These are phyloP conservation scores for Ramaria sp. DNA, from an alignment of 768 basidiomycete genomes.

Conservation along the genomic window DNA sequence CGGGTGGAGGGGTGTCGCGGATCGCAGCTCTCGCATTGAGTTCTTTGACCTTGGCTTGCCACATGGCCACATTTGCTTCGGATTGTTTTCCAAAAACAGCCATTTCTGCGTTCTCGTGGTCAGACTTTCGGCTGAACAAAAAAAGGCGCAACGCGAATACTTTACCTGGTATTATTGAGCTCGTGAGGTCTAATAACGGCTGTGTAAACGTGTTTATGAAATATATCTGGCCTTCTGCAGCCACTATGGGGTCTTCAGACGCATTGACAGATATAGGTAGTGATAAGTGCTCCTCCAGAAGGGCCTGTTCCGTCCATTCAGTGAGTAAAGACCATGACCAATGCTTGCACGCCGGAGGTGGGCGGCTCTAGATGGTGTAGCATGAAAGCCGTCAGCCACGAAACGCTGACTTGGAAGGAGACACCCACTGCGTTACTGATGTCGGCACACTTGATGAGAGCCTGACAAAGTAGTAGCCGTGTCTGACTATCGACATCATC, in stretches of 20 bases:
- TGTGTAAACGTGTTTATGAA: slow-evolving; percentile 78
- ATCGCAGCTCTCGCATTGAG: slow-evolving; percentile 13
- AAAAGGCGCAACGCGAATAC: slow-evolving; percentile 6
- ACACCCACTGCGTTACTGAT: slow-evolving; percentile 91
- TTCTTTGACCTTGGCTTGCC: slow-evolving; percentile 44
- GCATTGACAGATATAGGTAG: slow-evolving; percentile 53
- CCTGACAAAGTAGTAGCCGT: slow-evolving; percentile 73
- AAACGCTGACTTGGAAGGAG: too few species aligned
- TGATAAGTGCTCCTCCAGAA: slow-evolving; percentile 70
- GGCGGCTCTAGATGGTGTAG: slow-evolving; percentile 55
- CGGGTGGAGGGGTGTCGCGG: neutral
- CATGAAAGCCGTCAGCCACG: neutral
- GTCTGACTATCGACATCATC: slow-evolving; percentile 32
- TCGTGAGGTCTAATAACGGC: slow-evolving; percentile 72
- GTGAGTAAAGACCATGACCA: slow-evolving; percentile 85
- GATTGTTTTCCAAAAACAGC: slow-evolving; percentile 57
- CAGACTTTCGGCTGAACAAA: neutral
- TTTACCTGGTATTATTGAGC: slow-evolving; percentile 65
- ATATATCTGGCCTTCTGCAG: slow-evolving; percentile 78
- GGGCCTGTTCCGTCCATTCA: slow-evolving; percentile 87
- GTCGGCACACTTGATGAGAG: slow-evolving; percentile 93
- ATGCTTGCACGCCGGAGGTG: slow-evolving; percentile 80
- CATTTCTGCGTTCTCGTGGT: slow-evolving; percentile 40
- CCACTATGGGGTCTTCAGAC: slow-evolving; percentile 43
- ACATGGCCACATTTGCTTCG: slow-evolving; percentile 53